These are phyloP conservation scores for Coemansia sp. DNA, from an alignment of 192 early-diverging fungal species.

Conservation along the genomic window DNA sequence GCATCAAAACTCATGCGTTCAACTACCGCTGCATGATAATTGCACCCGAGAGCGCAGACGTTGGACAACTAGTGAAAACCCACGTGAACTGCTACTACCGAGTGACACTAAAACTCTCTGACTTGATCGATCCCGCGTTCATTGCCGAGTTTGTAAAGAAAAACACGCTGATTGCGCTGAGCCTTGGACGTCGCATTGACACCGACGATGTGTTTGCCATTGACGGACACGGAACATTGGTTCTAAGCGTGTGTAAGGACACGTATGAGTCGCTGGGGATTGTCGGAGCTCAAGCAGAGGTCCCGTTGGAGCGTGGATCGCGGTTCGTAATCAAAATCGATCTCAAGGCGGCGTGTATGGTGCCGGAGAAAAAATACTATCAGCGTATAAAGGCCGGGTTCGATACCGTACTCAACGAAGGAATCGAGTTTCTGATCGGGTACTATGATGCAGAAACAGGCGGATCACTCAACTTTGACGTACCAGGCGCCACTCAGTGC, in stretches of 20 bases:
- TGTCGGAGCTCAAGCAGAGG: slow-evolving; percentile 24
- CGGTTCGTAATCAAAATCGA: slow-evolving; percentile 39
- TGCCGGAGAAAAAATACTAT: slow-evolving; percentile 38
- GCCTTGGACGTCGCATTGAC: slow-evolving; percentile 24
- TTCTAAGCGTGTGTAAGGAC: slow-evolving; percentile 49
- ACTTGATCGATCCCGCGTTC: slow-evolving; percentile 42
- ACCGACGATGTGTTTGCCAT: slow-evolving; percentile 51
- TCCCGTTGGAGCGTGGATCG: slow-evolving; percentile 41
- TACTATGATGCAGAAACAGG: slow-evolving; percentile 28
- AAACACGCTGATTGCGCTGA: slow-evolving; percentile 32
- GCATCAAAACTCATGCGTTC: slow-evolving; percentile 46
- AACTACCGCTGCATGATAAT: slow-evolving; percentile 43
- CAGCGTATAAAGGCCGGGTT: slow-evolving; percentile 29
- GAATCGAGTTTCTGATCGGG: slow-evolving; percentile 28
- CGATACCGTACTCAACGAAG: slow-evolving; percentile 19
- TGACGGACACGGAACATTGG: slow-evolving; percentile 35
- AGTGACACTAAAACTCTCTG: slow-evolving; percentile 25
- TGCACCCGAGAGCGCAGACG: background rate
- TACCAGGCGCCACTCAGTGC: slow-evolving; percentile 19
- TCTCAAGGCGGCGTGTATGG: slow-evolving; percentile 24
- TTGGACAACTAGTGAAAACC: background rate
- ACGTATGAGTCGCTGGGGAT: slow-evolving; percentile 43
- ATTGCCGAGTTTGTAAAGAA: slow-evolving; percentile 27
- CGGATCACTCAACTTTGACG: slow-evolving; percentile 25
- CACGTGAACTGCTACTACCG: slow-evolving; percentile 28